Evolutionary conservation across 1,284 basidiomycete genomes (phyloP).

Genomic region (Laetiporus sulphureus): DNA sequence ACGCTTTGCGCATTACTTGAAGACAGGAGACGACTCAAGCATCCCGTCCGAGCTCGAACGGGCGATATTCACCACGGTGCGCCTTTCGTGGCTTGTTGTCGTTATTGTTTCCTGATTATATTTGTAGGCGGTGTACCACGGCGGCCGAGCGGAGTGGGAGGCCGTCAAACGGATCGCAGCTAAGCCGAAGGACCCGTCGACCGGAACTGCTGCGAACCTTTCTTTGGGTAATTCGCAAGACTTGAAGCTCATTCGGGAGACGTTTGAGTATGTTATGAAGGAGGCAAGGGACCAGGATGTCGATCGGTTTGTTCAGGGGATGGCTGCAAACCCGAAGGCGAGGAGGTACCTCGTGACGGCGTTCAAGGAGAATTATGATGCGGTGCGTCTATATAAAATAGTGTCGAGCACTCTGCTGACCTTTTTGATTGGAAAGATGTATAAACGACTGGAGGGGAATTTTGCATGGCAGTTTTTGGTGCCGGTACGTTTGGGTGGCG

Average conservation of each 20-base stretch:
- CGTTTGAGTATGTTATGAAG: conserved; percentile 50
- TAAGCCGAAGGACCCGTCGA: conserved; percentile 68
- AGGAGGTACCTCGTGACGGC: conserved; percentile 36
- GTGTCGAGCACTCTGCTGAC: conserved; percentile 15
- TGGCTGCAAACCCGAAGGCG: conserved; percentile 38
- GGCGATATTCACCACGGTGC: conserved; percentile 44
- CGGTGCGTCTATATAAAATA: conserved; percentile 35
- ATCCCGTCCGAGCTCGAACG: conserved; percentile 77
- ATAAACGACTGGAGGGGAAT: conserved; percentile 64
- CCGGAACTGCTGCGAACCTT: conserved; percentile 62
- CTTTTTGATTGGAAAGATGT: neutral
- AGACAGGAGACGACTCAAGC: conserved; percentile 69
- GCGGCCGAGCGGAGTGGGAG: conserved; percentile 72
- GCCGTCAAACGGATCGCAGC: conserved; percentile 66
- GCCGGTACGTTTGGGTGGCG: conserved; percentile 32
- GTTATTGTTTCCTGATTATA: neutral
- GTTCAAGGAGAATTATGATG: conserved; percentile 55
- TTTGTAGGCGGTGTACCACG: conserved; percentile 40
- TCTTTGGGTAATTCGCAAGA: conserved; percentile 43
- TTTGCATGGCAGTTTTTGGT: conserved; percentile 50
- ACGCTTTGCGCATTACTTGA: conserved; percentile 71
- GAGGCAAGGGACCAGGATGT: conserved; percentile 62
- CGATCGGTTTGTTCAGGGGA: conserved; percentile 44
- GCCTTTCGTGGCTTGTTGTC: conserved; percentile 20
- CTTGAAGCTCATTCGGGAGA: conserved; percentile 44